These are phyloP conservation scores for Naganishia kalamii DNA, from an alignment of 768 basidiomycete genomes.

Conservation along the genomic window DNA sequence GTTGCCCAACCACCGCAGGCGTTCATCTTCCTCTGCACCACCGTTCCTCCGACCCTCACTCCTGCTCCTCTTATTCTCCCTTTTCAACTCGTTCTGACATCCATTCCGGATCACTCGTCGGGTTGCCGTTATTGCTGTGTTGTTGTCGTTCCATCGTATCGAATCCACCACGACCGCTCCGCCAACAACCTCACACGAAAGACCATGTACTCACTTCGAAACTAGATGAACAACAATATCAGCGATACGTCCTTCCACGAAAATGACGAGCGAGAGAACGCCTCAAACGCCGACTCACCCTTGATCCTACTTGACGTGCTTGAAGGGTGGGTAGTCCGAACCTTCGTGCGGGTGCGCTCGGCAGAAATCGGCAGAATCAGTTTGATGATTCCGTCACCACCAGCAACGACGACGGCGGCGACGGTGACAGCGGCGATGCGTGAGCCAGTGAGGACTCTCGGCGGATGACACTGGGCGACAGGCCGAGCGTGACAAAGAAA, in stretches of 20 bases:
- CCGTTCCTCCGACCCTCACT: no score
- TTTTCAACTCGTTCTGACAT: not conserved
- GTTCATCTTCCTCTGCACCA: no score
- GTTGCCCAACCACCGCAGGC: no score
- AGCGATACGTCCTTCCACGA: not conserved
- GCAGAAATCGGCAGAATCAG: not conserved
- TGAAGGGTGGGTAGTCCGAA: slow-evolving; percentile 16
- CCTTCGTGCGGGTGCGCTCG: slow-evolving; percentile 3
- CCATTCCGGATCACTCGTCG: not conserved
- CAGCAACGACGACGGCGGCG: not conserved
- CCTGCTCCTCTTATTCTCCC: no score
- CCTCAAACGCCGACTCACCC: not conserved
- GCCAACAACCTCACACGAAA: not conserved
- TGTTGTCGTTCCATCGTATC: no score
- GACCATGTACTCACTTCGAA: slow-evolving; percentile 12
- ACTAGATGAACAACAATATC: not conserved
- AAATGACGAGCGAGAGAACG: slow-evolving; percentile 5
- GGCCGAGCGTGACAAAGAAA: no score
- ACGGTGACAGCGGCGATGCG: not conserved
- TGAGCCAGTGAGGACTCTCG: not conserved
- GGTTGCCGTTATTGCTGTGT: not conserved
- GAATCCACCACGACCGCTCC: not conserved
- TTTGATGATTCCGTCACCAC: slow-evolving; percentile 3
- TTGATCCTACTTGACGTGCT: slow-evolving; percentile 18
- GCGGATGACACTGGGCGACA: no score